Conservation (phyloP, 495 filamentous ascomycete genomes). For the Daldinia grandis region DNA sequence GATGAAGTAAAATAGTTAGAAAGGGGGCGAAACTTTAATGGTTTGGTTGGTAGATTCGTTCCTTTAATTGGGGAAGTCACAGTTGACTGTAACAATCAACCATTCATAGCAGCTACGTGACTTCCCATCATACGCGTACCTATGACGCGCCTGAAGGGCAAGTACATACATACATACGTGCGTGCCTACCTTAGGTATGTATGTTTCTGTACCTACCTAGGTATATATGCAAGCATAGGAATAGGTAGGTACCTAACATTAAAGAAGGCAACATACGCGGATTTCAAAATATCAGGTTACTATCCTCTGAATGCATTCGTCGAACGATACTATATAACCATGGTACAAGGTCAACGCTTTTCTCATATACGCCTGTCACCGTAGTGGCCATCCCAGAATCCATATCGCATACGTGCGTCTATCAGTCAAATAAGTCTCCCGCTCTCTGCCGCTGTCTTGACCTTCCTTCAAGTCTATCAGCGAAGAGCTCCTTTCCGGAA, state of each 20-base stretch:
- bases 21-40: background rate
- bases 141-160: background rate
- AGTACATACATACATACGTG: no score
- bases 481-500: conserved; percentile 76
- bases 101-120: background rate
- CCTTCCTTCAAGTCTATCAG: conserved; percentile 57
- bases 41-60: background rate
- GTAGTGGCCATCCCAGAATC: background rate
- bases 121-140: background rate
- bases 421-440: conserved; percentile 63
- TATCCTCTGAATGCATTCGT: background rate
- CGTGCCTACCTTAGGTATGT: no score
- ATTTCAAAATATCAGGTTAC: background rate
- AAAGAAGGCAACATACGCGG: background rate
- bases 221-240: background rate
- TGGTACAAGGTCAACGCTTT: background rate
- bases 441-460: conserved; percentile 58
- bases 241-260: no score
- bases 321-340: background rate
- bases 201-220: no score
- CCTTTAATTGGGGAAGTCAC: background rate
- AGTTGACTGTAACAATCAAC: background rate
- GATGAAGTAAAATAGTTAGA: background rate
- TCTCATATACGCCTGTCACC: background rate
- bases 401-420: background rate